These are phyloP conservation scores for Allium cepa DNA, from an alignment of 106 monocot genomes.

Conservation along the genomic window DNA sequence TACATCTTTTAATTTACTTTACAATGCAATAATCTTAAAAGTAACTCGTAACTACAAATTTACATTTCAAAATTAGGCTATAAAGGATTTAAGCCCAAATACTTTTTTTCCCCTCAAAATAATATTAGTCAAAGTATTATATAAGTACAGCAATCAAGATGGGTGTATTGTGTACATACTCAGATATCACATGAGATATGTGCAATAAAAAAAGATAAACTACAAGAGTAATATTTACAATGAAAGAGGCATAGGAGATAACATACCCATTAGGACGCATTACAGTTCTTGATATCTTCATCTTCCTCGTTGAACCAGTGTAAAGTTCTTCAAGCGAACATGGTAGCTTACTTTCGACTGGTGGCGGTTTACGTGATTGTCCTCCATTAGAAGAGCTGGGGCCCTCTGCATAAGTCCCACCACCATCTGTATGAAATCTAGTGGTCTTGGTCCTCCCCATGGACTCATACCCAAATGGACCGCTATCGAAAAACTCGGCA, in stretches of 20 bases:
- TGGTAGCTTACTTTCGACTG: constrained; percentile 45
- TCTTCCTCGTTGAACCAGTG: constrained; percentile 48
- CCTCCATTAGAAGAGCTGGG: constrained; percentile 13
- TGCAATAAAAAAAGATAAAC: too few species aligned
- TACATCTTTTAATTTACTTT: too few species aligned
- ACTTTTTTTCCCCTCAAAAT: too few species aligned
- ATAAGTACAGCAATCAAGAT: too few species aligned
- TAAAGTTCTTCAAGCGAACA: constrained; percentile 70
- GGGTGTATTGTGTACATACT: too few species aligned
- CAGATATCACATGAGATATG: too few species aligned
- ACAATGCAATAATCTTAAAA: too few species aligned
- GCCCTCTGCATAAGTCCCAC: constrained; percentile 33
- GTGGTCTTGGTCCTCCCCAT: constrained; percentile 40
- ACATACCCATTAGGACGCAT: constrained; percentile 32
- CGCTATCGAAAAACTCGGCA: constrained; percentile 55
- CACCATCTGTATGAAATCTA: constrained; percentile 37
- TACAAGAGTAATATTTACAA: too few species aligned
- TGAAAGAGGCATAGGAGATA: neutral
- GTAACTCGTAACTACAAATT: too few species aligned
- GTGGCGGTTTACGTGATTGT: constrained; percentile 35
- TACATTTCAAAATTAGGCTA: too few species aligned
- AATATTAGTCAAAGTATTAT: too few species aligned
- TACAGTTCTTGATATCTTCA: constrained; percentile 70
- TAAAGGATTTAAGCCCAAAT: too few species aligned
- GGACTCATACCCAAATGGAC: constrained; percentile 36